Conservation (phyloP, 257 asterid genomes). For the Salvia miltiorrhiza region DNA sequence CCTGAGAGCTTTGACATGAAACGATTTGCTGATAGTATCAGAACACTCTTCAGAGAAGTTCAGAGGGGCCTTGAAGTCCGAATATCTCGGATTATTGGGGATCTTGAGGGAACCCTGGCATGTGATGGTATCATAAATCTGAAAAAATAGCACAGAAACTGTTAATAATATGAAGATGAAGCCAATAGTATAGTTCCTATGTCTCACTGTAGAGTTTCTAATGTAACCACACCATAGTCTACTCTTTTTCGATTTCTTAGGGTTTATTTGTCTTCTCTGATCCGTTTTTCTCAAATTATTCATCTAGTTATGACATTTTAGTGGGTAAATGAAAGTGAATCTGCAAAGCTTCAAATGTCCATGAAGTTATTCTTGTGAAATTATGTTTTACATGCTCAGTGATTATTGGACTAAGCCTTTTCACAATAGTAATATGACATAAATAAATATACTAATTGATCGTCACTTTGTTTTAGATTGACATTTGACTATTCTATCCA, state of each 20-base stretch:
- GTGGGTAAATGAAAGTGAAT: constrained; percentile 1
- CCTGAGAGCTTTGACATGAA: constrained; percentile 73
- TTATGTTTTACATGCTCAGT: neutral
- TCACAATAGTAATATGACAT: neutral
- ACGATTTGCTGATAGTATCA: constrained; percentile 61
- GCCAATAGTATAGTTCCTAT: neutral
- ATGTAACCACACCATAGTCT: constrained; percentile 10
- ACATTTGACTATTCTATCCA: too few relatives aligned
- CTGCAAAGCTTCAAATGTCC: neutral
- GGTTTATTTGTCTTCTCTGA: neutral
- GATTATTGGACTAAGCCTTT: neutral
- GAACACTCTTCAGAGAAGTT: constrained; percentile 68
- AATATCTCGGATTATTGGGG: constrained; percentile 81
- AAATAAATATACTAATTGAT: neutral
- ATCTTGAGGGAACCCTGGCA: constrained; percentile 80
- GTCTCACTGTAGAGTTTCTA: constrained; percentile 19
- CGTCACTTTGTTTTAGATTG: neutral
- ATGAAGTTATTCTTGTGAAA: neutral
- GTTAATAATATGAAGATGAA: constrained; percentile 13
- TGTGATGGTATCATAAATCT: constrained; percentile 71
- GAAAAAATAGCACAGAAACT: constrained; percentile 34
- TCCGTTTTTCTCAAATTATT: neutral
- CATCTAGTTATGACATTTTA: neutral
- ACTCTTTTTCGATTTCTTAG: constrained; percentile 2
- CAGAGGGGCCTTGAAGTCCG: constrained; percentile 90